phyloP scores from a whole-genome alignment of 2,329 filamentous ascomycete species.

The Beauveria sp. region DNA sequence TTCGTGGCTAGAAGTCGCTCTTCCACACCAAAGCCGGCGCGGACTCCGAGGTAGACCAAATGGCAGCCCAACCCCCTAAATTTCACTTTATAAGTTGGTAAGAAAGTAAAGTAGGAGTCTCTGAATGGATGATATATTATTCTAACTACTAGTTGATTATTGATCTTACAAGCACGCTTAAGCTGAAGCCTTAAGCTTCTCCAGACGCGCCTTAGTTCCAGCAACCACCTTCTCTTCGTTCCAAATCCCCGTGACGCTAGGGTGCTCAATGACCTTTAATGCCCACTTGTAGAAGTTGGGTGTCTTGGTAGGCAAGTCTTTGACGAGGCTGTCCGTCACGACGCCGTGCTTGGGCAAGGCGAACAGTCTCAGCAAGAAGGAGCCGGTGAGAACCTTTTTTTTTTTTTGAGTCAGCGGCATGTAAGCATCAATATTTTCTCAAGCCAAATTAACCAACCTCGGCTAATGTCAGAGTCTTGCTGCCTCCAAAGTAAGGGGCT shows the following conservation, averaged over 20 bases:
- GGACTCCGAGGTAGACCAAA: too few relatives aligned
- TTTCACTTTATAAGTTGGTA: too few relatives aligned
- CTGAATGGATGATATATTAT: too few relatives aligned
- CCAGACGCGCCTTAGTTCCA: conserved; percentile 16
- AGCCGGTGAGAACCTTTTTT: conserved; percentile 53
- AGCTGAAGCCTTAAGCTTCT: conserved; percentile 11
- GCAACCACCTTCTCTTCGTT: conserved; percentile 13
- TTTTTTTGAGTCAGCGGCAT: conserved; percentile 9
- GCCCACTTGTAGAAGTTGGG: conserved; percentile 65
- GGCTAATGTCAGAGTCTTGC: conserved; percentile 58
- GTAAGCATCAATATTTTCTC: neutral
- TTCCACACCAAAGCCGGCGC: too few relatives aligned
- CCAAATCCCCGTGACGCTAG: conserved; percentile 59
- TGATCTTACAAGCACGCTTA: neutral
- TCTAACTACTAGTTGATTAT: too few relatives aligned
- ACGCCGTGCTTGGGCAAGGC: conserved; percentile 46
- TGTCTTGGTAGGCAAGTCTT: conserved; percentile 42
- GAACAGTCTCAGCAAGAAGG: conserved; percentile 58
- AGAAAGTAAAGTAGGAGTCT: too few relatives aligned
- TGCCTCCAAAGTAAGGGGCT: conserved; percentile 57
- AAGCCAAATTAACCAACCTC: conserved; percentile 46
- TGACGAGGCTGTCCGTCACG: conserved; percentile 39
- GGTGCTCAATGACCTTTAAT: conserved; percentile 48
- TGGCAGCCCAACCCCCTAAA: too few relatives aligned
- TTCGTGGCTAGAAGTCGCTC: too few relatives aligned